These are phyloP conservation scores for Suhomyces kunorum DNA, from an alignment of 1,139 yeast genomes.

Conservation along the genomic window DNA sequence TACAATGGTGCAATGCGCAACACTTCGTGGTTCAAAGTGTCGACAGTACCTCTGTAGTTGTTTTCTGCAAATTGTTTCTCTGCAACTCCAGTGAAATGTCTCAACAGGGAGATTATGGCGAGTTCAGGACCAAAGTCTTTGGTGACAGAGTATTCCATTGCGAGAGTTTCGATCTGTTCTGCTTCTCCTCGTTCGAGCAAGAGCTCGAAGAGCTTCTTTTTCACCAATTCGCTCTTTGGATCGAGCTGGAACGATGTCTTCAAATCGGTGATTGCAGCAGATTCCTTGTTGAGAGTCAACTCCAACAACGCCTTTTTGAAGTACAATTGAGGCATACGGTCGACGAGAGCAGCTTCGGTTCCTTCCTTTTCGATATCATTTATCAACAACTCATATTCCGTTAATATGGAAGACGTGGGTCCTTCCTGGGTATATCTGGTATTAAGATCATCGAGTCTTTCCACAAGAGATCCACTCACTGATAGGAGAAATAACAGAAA, in stretches of 20 bases:
- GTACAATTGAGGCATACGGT: constrained; percentile 38
- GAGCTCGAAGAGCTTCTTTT: constrained; percentile 42
- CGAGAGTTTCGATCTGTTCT: constrained; percentile 15
- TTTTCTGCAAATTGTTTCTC: constrained; percentile 14
- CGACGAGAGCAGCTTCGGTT: constrained; percentile 3
- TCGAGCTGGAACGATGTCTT: constrained; percentile 42
- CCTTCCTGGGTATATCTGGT: constrained; percentile 22
- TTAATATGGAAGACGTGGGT: constrained; percentile 29
- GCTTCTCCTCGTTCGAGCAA: constrained; percentile 49
- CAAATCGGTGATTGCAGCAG: constrained; percentile 50
- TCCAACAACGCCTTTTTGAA: constrained; percentile 58
- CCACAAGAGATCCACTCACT: constrained; percentile 9
- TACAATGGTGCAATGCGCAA: constrained; percentile 28
- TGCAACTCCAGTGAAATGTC: constrained; percentile 23
- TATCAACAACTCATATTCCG: constrained; percentile 25
- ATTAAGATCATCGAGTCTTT: constrained; percentile 13
- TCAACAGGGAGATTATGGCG: constrained; percentile 21
- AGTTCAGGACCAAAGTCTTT: constrained; percentile 18
- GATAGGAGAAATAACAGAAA: constrained; percentile 7
- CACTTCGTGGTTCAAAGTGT: constrained; percentile 24
- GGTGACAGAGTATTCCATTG: constrained; percentile 1
- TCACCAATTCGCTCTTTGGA: constrained; percentile 44
- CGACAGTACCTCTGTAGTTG: constrained; percentile 24
- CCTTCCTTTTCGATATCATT: constrained; percentile 15
- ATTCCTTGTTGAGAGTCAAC: constrained; percentile 48